phyloP scores from a whole-genome alignment of 768 basidiomycete species.

The Auriculariales sp. region DNA sequence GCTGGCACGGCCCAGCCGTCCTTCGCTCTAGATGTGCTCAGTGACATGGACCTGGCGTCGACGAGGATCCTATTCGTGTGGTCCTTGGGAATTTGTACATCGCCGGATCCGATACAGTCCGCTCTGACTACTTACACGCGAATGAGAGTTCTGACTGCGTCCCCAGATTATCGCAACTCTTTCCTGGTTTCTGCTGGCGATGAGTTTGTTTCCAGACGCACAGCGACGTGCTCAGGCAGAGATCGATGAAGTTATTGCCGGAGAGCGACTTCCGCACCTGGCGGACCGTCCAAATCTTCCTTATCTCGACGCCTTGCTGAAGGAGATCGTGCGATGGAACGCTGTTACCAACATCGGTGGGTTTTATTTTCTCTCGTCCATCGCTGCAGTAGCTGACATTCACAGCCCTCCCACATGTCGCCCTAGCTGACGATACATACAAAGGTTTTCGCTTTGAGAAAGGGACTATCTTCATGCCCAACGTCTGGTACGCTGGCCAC shows the following conservation, averaged over 20 bases:
- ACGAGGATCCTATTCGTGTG: neutral
- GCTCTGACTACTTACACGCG: neutral
- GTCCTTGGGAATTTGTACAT: neutral
- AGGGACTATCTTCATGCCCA: constrained; percentile 10
- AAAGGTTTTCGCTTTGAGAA: constrained; percentile 10
- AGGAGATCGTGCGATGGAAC: constrained; percentile 14
- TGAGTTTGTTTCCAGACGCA: constrained; percentile 10
- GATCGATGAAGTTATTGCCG: constrained; percentile 10
- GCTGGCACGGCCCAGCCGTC: neutral
- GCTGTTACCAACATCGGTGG: constrained; percentile 4
- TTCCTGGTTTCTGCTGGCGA: constrained; percentile 40
- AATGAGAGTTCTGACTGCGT: neutral
- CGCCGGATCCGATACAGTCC: neutral
- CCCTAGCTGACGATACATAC: constrained; percentile 9
- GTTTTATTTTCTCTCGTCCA: neutral
- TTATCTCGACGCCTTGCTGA: constrained; percentile 11
- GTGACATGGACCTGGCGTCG: neutral
- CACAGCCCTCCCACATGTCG: constrained; percentile 1
- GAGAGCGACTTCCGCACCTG: constrained; percentile 13
- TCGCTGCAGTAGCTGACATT: neutral
- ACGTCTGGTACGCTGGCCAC: constrained; percentile 6
- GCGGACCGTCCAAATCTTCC: constrained; percentile 12
- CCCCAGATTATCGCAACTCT: constrained; percentile 18
- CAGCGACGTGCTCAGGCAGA: constrained; percentile 14
- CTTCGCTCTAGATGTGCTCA: neutral